Conservation (phyloP, 2,329 filamentous ascomycete genomes). For the Hymenoscyphus linearis region DNA sequence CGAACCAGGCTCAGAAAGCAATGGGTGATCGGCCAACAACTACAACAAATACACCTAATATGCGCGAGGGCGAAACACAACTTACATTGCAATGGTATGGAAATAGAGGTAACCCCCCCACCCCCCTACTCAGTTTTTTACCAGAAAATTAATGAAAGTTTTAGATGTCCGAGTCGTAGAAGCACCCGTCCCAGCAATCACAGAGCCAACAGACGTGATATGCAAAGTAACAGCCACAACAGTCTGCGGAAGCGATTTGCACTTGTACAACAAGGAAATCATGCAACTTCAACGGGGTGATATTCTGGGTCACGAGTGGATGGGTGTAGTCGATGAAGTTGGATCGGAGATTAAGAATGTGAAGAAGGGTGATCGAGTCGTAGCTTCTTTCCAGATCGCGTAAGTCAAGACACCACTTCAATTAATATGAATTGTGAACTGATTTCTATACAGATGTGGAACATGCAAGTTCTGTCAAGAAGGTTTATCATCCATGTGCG, state of each 20-base stretch:
- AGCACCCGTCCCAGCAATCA: conserved; percentile 27
- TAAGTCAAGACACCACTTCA: conserved; percentile 33
- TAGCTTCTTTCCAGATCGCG: conserved; percentile 63
- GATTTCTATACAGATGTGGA: conserved; percentile 32
- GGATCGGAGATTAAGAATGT: conserved; percentile 44
- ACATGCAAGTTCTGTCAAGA: conserved; percentile 49
- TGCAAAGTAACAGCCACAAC: conserved; percentile 31
- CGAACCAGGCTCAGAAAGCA: conserved; percentile 13
- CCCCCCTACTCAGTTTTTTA: background rate
- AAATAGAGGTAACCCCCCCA: conserved; percentile 8
- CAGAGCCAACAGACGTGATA: conserved; percentile 29
- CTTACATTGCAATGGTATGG: conserved; percentile 17
- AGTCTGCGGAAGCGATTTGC: conserved; percentile 32
- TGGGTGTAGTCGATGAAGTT: conserved; percentile 53
- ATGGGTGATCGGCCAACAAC: conserved; percentile 16
- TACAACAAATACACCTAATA: conserved; percentile 12
- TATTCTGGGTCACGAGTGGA: conserved; percentile 60
- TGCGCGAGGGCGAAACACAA: conserved; percentile 8
- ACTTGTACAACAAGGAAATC: conserved; percentile 34
- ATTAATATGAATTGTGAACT: background rate
- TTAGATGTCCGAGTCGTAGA: conserved; percentile 18
- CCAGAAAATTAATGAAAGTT: background rate
- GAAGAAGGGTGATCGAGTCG: conserved; percentile 50
- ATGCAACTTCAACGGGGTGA: conserved; percentile 44
- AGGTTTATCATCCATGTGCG: conserved; percentile 52